Conservation (phyloP, 192 early-diverging fungal species). For the Kappamyces sp. region DNA sequence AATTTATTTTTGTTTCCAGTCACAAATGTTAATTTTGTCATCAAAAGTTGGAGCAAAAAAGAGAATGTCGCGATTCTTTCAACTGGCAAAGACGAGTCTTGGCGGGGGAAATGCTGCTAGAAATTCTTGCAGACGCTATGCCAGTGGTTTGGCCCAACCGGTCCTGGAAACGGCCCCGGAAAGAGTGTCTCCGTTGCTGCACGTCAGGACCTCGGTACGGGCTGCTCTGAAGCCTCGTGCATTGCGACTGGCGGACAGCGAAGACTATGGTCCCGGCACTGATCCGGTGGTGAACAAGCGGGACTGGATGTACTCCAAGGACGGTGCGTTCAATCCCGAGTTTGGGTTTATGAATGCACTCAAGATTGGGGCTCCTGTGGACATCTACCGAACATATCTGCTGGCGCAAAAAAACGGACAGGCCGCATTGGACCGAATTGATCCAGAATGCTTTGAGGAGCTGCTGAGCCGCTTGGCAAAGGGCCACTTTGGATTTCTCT, state of each 20-base stretch:
- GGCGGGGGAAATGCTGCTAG: neutral
- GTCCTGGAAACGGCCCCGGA: neutral
- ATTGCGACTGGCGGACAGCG: no score
- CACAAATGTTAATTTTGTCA: conserved; percentile 61
- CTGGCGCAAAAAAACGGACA: conserved; percentile 2
- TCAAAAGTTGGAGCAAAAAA: neutral
- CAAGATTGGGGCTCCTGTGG: no score
- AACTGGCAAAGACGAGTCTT: neutral
- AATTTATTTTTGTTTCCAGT: conserved; percentile 98
- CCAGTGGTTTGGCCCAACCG: neutral
- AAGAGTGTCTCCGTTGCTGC: neutral
- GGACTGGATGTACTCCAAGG: no score
- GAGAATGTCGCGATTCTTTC: neutral
- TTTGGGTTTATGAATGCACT: no score
- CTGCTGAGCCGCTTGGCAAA: conserved; percentile 1
- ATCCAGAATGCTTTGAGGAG: neutral
- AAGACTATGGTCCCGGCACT: no score
- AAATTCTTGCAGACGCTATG: conserved; percentile 5
- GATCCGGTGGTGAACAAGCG: no score
- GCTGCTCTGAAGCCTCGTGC: no score
- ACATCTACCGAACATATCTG: neutral
- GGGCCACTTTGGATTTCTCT: conserved; percentile 2
- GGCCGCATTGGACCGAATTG: neutral
- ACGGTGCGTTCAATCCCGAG: no score
- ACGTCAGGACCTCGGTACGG: no score